These are phyloP conservation scores for Micractinium sp. DNA, from an alignment of 139 green algal genomes.

Conservation along the genomic window DNA sequence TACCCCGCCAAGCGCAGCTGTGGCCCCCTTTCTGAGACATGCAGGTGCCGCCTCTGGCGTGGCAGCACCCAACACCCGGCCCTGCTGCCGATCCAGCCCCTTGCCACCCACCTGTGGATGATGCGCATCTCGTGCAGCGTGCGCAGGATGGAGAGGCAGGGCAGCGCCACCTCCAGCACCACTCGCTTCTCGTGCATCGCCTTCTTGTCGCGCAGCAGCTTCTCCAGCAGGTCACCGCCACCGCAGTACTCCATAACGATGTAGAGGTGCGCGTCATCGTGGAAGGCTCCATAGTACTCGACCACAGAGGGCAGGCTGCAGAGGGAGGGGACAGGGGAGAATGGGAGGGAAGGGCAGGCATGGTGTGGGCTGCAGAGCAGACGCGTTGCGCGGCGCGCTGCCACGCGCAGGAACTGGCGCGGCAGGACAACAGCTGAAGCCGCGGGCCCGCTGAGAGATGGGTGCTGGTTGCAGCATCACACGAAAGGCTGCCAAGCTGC, in stretches of 20 bases:
- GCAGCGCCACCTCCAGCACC: slow-evolving; percentile 52
- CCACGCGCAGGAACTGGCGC: neutral
- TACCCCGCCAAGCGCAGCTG: too few species aligned
- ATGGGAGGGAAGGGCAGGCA: neutral
- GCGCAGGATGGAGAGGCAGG: slow-evolving; percentile 60
- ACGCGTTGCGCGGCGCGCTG: too few species aligned
- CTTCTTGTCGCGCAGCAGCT: slow-evolving; percentile 63
- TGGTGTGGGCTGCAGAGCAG: neutral
- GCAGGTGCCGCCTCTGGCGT: too few species aligned
- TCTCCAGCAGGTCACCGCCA: slow-evolving; percentile 69
- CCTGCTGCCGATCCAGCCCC: too few species aligned
- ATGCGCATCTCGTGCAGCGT: slow-evolving; percentile 66
- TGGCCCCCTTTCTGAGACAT: too few species aligned
- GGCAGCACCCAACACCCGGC: too few species aligned
- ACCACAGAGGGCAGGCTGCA: slow-evolving; percentile 66
- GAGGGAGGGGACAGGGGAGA: neutral
- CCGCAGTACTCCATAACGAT: slow-evolving; percentile 82
- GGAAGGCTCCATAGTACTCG: slow-evolving; percentile 64
- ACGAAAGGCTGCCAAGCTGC: neutral
- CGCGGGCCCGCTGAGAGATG: too few species aligned
- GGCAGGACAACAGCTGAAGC: neutral
- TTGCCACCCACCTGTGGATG: slow-evolving; percentile 62
- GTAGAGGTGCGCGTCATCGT: slow-evolving; percentile 68
- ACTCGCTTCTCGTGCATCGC: slow-evolving; percentile 67
- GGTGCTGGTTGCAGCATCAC: neutral